Evolutionary conservation across 1,284 basidiomycete species (phyloP).

Genomic region (Irpex sp.): DNA sequence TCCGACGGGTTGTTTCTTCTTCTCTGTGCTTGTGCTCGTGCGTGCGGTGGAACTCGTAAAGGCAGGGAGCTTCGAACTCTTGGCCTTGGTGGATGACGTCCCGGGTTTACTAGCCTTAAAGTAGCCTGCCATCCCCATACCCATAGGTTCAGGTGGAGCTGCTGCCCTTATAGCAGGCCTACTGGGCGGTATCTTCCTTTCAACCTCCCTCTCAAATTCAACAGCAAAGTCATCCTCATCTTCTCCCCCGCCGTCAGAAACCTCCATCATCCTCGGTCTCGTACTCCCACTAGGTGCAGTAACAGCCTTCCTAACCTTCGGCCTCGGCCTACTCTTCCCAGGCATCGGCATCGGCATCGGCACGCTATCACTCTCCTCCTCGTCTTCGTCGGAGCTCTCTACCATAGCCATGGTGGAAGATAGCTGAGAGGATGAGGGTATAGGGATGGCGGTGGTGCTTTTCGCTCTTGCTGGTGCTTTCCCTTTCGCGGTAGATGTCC

Average conservation of each 20-base stretch:
- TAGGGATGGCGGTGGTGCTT: not conserved
- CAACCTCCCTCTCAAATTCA: not conserved
- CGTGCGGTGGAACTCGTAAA: too few species aligned
- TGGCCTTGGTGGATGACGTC: not conserved
- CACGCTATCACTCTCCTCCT: too few species aligned
- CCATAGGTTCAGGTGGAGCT: slow-evolving; percentile 1
- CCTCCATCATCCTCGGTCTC: too few species aligned
- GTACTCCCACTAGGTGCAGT: not conserved
- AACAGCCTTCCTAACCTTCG: not conserved
- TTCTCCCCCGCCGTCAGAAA: too few species aligned
- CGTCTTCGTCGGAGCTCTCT: not conserved
- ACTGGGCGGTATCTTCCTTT: not conserved
- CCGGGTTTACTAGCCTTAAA: slow-evolving; percentile 12
- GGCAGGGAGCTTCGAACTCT: too few species aligned
- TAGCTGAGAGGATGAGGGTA: not conserved
- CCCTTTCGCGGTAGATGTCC: too few species aligned
- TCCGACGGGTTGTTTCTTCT: not conserved
- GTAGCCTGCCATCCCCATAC: not conserved
- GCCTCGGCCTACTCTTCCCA: too few species aligned
- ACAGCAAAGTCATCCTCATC: too few species aligned
- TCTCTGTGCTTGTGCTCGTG: not conserved
- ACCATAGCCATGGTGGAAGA: not conserved
- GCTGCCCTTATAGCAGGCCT: not conserved
- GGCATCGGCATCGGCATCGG: too few species aligned
- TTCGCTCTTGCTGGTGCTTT: not conserved